These are phyloP conservation scores for Phytophthora rubi DNA, from an alignment of 352 stramenopile species.

Conservation along the genomic window DNA sequence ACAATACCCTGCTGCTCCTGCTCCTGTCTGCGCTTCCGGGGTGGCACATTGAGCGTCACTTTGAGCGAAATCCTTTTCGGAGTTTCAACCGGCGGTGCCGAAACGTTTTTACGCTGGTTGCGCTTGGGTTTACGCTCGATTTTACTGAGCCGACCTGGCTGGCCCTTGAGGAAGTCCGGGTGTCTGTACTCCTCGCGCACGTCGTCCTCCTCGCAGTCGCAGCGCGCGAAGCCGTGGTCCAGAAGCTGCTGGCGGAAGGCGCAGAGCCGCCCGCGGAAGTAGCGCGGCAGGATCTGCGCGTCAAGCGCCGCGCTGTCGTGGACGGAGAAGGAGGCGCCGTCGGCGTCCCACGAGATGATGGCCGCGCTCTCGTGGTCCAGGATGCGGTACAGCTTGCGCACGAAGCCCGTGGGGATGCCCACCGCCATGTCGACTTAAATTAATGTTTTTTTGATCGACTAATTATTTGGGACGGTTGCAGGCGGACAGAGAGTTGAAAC, in stretches of 20 bases:
- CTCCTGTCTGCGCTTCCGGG: not conserved
- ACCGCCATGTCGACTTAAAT: slow-evolving; percentile 27
- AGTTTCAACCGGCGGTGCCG: not conserved
- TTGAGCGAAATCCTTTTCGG: slow-evolving; percentile 37
- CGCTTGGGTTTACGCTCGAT: slow-evolving; percentile 65
- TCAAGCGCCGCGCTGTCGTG: slow-evolving; percentile 69
- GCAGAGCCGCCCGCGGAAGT: slow-evolving; percentile 70
- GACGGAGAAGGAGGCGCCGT: slow-evolving; percentile 72
- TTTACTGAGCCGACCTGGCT: slow-evolving; percentile 54
- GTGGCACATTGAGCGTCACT: slow-evolving; percentile 49
- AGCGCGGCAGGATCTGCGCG: slow-evolving; percentile 60
- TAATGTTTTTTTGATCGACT: not conserved
- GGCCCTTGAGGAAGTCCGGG: slow-evolving; percentile 58
- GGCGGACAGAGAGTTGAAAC: not conserved
- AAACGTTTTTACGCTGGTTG: slow-evolving; percentile 12
- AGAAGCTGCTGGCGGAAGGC: slow-evolving; percentile 82
- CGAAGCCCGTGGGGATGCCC: slow-evolving; percentile 78
- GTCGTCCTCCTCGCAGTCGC: slow-evolving; percentile 69
- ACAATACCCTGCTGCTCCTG: not conserved
- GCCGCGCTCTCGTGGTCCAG: slow-evolving; percentile 70
- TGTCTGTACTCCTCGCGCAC: slow-evolving; percentile 61
- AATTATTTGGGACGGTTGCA: not conserved
- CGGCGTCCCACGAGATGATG: slow-evolving; percentile 67
- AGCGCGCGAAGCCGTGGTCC: slow-evolving; percentile 72
- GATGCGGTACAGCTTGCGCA: slow-evolving; percentile 86